These are phyloP conservation scores for Phytopythium aichiense DNA, from an alignment of 352 stramenopile genomes.

Conservation along the genomic window DNA sequence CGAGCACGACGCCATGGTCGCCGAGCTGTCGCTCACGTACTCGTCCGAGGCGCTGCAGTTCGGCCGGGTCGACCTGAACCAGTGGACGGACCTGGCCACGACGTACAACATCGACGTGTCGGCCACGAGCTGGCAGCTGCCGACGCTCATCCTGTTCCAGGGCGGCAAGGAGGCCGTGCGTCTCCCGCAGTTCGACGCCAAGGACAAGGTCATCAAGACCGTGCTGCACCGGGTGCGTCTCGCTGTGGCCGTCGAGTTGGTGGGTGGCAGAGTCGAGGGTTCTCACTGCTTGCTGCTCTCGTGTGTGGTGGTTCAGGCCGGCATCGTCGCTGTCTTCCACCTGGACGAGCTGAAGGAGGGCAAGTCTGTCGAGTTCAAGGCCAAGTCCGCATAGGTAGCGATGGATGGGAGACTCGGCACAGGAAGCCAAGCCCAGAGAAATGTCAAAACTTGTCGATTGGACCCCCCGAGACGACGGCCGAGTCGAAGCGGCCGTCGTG, in stretches of 20 bases:
- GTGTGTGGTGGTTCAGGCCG: constrained; percentile 17
- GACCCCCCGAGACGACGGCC: not conserved
- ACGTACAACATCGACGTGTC: constrained; percentile 62
- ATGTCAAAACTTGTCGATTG: not conserved
- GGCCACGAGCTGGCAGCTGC: constrained; percentile 60
- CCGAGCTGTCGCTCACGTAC: constrained; percentile 61
- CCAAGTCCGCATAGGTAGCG: constrained; percentile 11
- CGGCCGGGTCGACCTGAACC: constrained; percentile 59
- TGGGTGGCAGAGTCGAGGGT: not conserved
- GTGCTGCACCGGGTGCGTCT: constrained; percentile 49
- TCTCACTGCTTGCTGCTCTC: not conserved
- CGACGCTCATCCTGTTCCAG: constrained; percentile 74
- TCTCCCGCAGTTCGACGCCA: constrained; percentile 47
- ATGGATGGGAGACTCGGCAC: too few relatives aligned
- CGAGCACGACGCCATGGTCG: constrained; percentile 69
- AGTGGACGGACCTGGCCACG: constrained; percentile 54
- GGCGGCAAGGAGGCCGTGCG: constrained; percentile 50
- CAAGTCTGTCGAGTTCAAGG: constrained; percentile 37
- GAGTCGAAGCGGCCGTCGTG: not conserved
- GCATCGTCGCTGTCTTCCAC: constrained; percentile 45
- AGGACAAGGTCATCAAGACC: constrained; percentile 53
- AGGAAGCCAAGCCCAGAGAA: not conserved
- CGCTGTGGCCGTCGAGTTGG: not conserved
- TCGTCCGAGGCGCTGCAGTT: constrained; percentile 51
- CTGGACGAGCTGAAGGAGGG: constrained; percentile 50